Conservation (phyloP, 352 stramenopile genomes). For the Phytophthora pseudosyringae region DNA sequence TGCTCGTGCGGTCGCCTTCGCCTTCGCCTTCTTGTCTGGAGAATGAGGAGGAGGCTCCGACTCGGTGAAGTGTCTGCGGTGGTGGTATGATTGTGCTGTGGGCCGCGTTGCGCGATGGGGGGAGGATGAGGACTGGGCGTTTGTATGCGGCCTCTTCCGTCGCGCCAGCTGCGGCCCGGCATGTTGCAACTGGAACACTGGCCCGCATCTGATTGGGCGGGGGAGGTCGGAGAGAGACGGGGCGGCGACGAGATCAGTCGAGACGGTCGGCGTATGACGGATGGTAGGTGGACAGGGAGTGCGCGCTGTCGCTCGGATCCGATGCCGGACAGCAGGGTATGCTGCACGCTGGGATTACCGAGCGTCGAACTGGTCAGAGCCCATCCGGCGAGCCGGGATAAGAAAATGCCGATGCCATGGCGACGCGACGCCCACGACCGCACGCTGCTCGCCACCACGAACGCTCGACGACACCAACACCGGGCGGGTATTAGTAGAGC, state of each 20-base stretch:
- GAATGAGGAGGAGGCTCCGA: constrained; percentile 18
- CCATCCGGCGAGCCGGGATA: constrained; percentile 17
- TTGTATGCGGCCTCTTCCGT: constrained; percentile 36
- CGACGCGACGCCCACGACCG: constrained; percentile 14
- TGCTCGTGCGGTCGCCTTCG: not conserved
- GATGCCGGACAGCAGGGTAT: constrained; percentile 10
- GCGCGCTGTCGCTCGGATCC: not conserved
- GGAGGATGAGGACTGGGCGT: not conserved
- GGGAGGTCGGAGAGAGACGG: constrained; percentile 4
- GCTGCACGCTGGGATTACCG: constrained; percentile 5
- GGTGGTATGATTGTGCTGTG: constrained; percentile 29
- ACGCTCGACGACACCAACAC: constrained; percentile 13
- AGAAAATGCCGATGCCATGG: constrained; percentile 23
- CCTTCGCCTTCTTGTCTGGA: constrained; percentile 31
- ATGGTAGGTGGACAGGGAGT: not conserved
- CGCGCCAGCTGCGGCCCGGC: constrained; percentile 14
- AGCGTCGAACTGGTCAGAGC: constrained; percentile 14
- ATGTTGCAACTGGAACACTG: constrained; percentile 34
- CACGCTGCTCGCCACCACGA: constrained; percentile 10
- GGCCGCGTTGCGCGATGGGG: constrained; percentile 27
- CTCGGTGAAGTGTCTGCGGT: constrained; percentile 16
- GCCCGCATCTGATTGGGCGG: constrained; percentile 26
- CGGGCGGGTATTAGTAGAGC: not conserved
- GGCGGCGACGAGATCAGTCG: constrained; percentile 4
- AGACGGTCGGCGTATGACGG: not conserved